Base-by-base conservation (phyloP, 1,284 basidiomycete species). In the Pseudozyma pruni region DNA sequence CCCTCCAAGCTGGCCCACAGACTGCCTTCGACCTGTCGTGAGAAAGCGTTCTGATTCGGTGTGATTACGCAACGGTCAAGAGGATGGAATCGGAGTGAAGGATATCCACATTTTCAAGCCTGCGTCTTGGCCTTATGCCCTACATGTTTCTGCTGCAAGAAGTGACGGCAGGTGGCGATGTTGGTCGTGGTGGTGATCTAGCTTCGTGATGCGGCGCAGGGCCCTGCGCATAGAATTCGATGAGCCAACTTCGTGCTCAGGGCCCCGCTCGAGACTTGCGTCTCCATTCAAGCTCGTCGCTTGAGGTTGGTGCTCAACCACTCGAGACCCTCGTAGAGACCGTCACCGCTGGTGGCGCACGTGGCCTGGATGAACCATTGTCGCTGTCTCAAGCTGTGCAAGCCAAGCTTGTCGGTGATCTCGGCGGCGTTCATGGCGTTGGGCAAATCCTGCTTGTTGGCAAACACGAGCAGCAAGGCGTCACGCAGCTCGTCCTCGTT, bases 341-440 rank as follows among this genome's bases (percentile, higher is more conserved):
- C 95, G 84, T 99, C 96, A 82, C 96, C 96, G 81, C 92, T 94
- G 51, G 96, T 98, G 61, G 96, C 96, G 84, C 96, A 99, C 44
- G 96, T 95, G 76, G 96, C 93, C 89, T 98, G 96, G 83, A 99
- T 98, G 86, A 95, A 98, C 78, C 80, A 82, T 62, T 80, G 79
- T 86, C 96, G 88, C 87, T 98, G 92, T 84, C 94, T 90, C 83
- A 98, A 89, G 69, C 92, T 92, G 84, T 98, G 95, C 62, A 98
- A 89, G 72, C 96, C 96, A 76, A 99, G 92, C 86, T 98, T 98
- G 86, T 98, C 96, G 69, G 96, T 98, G 83, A 99, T 97, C 85
- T 98, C 96, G 73, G 96, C 93, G 34, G 96, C 95, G 84, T 95
- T 97, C 95, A 98, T 98, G 72, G 96, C 96, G 83, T 93, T 94